Evolutionary conservation across 371 early-diverging fungal genomes (phyloP).

Genomic region (Mortierella sp.): DNA sequence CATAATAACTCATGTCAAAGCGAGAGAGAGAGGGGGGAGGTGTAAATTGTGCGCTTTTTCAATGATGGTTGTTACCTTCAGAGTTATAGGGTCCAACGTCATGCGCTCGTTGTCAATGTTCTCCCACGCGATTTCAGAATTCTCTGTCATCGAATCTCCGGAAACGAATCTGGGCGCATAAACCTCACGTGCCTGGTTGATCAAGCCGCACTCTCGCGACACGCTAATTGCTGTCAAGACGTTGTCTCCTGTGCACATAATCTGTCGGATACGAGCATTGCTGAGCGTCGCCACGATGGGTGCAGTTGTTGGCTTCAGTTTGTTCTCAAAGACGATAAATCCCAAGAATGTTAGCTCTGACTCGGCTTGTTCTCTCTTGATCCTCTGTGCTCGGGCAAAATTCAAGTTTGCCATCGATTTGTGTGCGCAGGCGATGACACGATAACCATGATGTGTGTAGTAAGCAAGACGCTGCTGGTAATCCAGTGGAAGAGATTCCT

Average conservation of each 20-base stretch:
- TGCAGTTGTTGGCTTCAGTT: conserved; percentile 90
- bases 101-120: conserved; percentile 68
- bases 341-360: conserved; percentile 89
- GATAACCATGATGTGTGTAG: conserved; percentile 95
- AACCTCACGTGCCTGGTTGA: conserved; percentile 68
- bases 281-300: conserved; percentile 85
- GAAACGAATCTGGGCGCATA: conserved; percentile 67
- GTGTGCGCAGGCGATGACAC: conserved; percentile 94
- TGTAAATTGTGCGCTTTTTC: background rate
- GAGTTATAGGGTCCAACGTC: conserved; percentile 69
- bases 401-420: conserved; percentile 75
- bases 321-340: conserved; percentile 99
- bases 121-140: conserved; percentile 77
- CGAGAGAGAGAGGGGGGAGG: too few species aligned
- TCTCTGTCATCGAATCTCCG: conserved; percentile 66
- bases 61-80: conserved; percentile 40
- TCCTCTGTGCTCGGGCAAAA: conserved; percentile 81
- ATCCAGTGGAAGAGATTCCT: conserved; percentile 83
- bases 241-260: conserved; percentile 99
- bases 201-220: conserved; percentile 88
- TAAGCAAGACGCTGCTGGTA: conserved; percentile 82
- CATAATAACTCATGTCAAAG: too few species aligned
- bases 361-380: conserved; percentile 90
- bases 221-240: conserved; percentile 98
- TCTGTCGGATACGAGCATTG: conserved; percentile 88